These are phyloP conservation scores for Nicotiana noctiflora DNA, from an alignment of 257 asterid species.

Conservation along the genomic window DNA sequence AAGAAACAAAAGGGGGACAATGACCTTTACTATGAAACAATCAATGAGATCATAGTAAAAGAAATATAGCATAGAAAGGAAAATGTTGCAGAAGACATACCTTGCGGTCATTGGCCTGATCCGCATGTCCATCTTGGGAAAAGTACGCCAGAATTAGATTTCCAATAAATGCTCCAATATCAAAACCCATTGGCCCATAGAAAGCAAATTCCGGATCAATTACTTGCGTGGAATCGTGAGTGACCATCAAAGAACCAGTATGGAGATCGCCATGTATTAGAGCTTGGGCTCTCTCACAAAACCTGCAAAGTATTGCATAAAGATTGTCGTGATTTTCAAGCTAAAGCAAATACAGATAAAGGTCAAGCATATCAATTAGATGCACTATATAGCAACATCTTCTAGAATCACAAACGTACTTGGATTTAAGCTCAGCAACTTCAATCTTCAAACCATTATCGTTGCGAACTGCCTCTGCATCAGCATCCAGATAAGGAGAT, in stretches of 20 bases:
- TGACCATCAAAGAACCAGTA: slow-evolving; percentile 93
- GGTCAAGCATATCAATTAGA: not conserved
- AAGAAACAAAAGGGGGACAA: not conserved
- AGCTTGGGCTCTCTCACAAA: slow-evolving; percentile 96
- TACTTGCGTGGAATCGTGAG: slow-evolving; percentile 73
- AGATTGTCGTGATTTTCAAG: not conserved
- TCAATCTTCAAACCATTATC: slow-evolving; percentile 79
- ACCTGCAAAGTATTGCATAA: slow-evolving; percentile 38
- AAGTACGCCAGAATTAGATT: slow-evolving; percentile 82
- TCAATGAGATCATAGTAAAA: not conserved
- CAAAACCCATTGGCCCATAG: slow-evolving; percentile 93
- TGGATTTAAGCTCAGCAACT: slow-evolving; percentile 84
- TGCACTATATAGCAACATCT: not conserved
- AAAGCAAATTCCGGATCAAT: slow-evolving; percentile 93
- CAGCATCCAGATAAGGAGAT: slow-evolving; percentile 80
- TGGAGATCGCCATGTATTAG: slow-evolving; percentile 95
- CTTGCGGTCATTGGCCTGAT: slow-evolving; percentile 57
- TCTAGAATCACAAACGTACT: slow-evolving; percentile 28
- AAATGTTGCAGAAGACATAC: slow-evolving; percentile 23
- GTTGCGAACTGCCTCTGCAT: slow-evolving; percentile 73
- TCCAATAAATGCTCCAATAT: slow-evolving; percentile 90
- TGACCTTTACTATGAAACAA: not conserved
- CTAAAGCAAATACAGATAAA: slow-evolving; percentile 16
- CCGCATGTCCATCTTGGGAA: slow-evolving; percentile 91
- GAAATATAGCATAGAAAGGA: not conserved